A percentile compares a stretch with the other conserved stretches of the same genome.
These are phyloP conservation scores for Aspergillus flavus DNA, from an alignment of 2,329 filamentous ascomycete genomes.

Conservation along the genomic window DNA sequence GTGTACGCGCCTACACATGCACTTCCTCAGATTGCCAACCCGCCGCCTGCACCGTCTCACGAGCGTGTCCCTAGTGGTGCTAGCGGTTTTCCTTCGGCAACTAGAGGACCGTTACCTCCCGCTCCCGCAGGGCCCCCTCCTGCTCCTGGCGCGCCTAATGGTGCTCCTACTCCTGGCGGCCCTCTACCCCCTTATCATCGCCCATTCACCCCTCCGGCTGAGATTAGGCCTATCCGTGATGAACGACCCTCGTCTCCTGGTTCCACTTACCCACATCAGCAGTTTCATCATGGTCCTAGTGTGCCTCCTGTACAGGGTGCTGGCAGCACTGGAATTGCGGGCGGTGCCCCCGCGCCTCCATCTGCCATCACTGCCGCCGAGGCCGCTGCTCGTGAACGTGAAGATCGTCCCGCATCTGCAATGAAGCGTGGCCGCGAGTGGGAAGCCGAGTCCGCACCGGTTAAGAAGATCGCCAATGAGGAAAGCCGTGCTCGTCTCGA, in stretches of 20 bases:
- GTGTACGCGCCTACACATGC: conserved; percentile 54
- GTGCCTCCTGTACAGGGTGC: conserved; percentile 44
- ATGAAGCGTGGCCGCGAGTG: conserved; percentile 89
- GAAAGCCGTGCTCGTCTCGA: conserved; percentile 85
- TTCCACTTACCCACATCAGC: conserved; percentile 79
- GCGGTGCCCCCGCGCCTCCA: conserved; percentile 68
- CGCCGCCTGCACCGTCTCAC: conserved; percentile 46
- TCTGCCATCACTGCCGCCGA: conserved; percentile 70
- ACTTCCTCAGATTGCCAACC: conserved; percentile 54
- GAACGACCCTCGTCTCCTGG: conserved; percentile 90
- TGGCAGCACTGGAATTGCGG: conserved; percentile 61
- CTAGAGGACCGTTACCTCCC: conserved; percentile 48
- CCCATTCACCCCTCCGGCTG: conserved; percentile 77
- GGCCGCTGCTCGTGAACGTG: conserved; percentile 65
- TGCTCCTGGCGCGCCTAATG: conserved; percentile 61
- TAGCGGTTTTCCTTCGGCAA: conserved; percentile 35
- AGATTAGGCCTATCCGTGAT: conserved; percentile 80
- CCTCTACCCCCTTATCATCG: conserved; percentile 73
- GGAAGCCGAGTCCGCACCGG: conserved; percentile 72
- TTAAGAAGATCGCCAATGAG: conserved; percentile 86
- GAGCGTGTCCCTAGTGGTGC: conserved; percentile 39
- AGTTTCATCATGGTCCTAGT: conserved; percentile 75
- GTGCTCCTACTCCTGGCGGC: conserved; percentile 52
- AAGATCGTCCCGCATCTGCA: conserved; percentile 75
- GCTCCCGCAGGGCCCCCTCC: conserved; percentile 34